Base-by-base conservation (phyloP, 441 rosid species). In the Pelargonium myrrhifolium region DNA sequence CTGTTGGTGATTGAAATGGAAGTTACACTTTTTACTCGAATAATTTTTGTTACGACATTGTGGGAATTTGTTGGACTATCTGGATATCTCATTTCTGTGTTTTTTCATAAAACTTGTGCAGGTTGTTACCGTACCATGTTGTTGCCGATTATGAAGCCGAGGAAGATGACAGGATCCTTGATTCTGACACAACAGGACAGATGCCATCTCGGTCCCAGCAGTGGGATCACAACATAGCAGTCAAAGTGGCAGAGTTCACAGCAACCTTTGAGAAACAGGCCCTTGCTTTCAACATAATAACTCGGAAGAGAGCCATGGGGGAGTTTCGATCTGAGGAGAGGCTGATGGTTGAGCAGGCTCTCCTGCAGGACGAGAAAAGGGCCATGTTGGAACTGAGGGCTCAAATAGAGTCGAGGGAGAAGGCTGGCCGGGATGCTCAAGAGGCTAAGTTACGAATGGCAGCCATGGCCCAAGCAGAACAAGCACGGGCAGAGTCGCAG, bases 121-220 rank as follows among this genome's bases (percentile, higher is more conserved):
- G 97, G 75, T 80, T 87, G 78, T 84, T 91, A 22, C 99, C 97
- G 65, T 93, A 89, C 77, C 97, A 91, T 65, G 93, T 93, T 3
- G 91, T 91, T 42, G 91, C 96, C 42, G 96, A 94, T 76, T 89
- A 87, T 71, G 97, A 94, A 82, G 97, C 97, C 3, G 99, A 91
- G 66, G 99, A 91, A 74, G 97, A 94, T 55, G 97, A 89, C 68
- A 87, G 80, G 65, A 88, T 94, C 71, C 87, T 94, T 28, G 89
- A 94, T 76, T 86, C 97, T 14, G 96, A 91, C 77, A 76, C 93
- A 65, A 84, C 93, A 2, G 88, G 96, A 40, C 84, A 81, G 82
- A 72, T 85, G 79, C 84, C 84, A 66, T 83, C 97, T 26, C 96
- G 97, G 3, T 79, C 82, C 45, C 99, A 89, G 78, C 94, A 86